A percentile compares a stretch with the other conserved stretches of the same genome.
These are phyloP conservation scores for Pyrenophora graminea DNA, from an alignment of 2,329 filamentous ascomycete genomes.

Conservation along the genomic window DNA sequence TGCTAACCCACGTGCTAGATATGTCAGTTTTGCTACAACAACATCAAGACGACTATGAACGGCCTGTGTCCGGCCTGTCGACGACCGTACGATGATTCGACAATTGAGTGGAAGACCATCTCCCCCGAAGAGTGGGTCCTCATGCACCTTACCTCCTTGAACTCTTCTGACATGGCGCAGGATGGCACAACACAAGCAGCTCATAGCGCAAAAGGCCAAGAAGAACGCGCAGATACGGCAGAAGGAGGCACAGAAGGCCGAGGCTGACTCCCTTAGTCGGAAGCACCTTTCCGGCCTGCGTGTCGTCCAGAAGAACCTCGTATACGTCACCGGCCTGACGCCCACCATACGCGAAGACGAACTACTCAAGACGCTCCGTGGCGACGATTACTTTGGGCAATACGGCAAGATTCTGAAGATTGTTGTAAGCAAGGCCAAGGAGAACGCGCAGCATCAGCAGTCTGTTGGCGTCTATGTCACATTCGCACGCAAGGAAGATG, in stretches of 20 bases:
- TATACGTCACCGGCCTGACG: constrained; percentile 94
- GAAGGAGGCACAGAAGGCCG: constrained; percentile 93
- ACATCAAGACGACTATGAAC: constrained; percentile 98
- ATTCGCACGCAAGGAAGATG: constrained; percentile 89
- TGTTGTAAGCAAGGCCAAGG: constrained; percentile 94
- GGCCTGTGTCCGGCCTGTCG: constrained; percentile 96
- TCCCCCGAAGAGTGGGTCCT: constrained; percentile 85
- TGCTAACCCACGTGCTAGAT: constrained; percentile 59
- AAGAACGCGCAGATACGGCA: constrained; percentile 89
- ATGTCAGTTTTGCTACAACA: constrained; percentile 99
- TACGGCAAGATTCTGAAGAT: constrained; percentile 99
- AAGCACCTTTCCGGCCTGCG: constrained; percentile 95
- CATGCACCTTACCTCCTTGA: constrained; percentile 15
- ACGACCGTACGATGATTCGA: constrained; percentile 93
- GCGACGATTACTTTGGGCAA: constrained; percentile 93
- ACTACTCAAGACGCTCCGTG: constrained; percentile 84
- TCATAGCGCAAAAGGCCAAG: constrained; percentile 80
- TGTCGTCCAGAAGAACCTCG: constrained; percentile 97
- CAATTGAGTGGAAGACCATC: constrained; percentile 94
- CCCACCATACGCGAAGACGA: constrained; percentile 92
- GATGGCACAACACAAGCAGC: constrained; percentile 74
- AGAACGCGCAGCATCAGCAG: constrained; percentile 69
- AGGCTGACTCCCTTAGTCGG: constrained; percentile 91
- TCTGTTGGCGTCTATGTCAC: constrained; percentile 99
- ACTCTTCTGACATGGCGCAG: constrained; percentile 50